These are phyloP conservation scores for Backusella liffmaniae DNA, from an alignment of 192 early-diverging fungal species.

Conservation along the genomic window DNA sequence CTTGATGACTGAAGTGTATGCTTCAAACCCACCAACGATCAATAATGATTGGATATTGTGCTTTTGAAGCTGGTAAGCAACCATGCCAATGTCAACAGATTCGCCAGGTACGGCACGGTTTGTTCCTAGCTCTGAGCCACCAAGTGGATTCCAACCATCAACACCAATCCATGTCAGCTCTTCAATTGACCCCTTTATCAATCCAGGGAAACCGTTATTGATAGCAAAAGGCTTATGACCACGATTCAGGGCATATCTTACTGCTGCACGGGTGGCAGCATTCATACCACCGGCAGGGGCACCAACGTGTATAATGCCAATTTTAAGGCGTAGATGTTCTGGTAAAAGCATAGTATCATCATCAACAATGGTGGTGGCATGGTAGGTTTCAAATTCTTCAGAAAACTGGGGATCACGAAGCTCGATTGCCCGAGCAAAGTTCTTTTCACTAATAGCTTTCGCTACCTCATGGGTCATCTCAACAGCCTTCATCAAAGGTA, in stretches of 20 bases:
- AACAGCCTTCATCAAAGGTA: slow-evolving; percentile 93
- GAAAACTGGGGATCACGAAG: slow-evolving; percentile 87
- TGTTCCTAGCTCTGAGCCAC: slow-evolving; percentile 91
- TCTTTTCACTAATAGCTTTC: slow-evolving; percentile 74
- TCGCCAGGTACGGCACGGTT: slow-evolving; percentile 87
- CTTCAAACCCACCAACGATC: slow-evolving; percentile 95
- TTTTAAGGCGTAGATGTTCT: slow-evolving; percentile 61
- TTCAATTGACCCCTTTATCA: slow-evolving; percentile 78
- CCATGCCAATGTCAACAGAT: slow-evolving; percentile 70
- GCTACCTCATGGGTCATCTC: slow-evolving; percentile 88
- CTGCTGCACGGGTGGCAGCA: slow-evolving; percentile 85
- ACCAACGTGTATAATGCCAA: slow-evolving; percentile 90
- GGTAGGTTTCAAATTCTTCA: slow-evolving; percentile 60
- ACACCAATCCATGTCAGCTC: slow-evolving; percentile 82
- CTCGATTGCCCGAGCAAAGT: slow-evolving; percentile 89
- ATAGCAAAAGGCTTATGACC: slow-evolving; percentile 86
- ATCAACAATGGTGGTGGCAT: slow-evolving; percentile 55
- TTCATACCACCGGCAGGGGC: slow-evolving; percentile 99
- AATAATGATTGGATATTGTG: slow-evolving; percentile 84
- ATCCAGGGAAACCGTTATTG: slow-evolving; percentile 90
- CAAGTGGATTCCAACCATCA: slow-evolving; percentile 87
- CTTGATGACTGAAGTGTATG: slow-evolving; percentile 73
- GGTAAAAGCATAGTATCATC: slow-evolving; percentile 37
- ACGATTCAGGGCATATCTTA: slow-evolving; percentile 81
- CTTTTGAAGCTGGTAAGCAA: slow-evolving; percentile 93